phyloP scores from a whole-genome alignment of 306 rosid genomes.

The Parietaria judaica region DNA sequence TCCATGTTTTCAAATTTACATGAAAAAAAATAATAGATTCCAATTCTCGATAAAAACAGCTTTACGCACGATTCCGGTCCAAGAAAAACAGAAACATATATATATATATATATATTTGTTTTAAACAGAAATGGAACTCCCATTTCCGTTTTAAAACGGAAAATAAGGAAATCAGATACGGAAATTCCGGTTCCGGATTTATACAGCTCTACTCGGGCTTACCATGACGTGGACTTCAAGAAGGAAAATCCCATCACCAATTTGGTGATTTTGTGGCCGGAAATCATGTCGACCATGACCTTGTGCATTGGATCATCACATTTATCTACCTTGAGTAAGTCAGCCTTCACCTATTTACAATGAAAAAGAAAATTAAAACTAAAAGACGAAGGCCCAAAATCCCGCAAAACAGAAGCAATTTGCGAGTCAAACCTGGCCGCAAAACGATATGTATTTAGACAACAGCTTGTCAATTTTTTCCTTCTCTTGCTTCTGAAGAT shows the following conservation, averaged over 20 bases:
- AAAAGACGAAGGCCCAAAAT: not conserved
- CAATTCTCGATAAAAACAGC: no score
- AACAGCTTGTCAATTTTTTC: slow-evolving; percentile 49
- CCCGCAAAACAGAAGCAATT: not conserved
- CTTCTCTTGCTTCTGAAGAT: slow-evolving; percentile 41
- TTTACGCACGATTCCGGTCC: no score
- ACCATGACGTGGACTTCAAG: slow-evolving; percentile 58
- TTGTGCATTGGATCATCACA: slow-evolving; percentile 57
- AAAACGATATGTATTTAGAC: slow-evolving; percentile 48
- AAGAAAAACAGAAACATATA: no score
- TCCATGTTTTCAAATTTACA: no score
- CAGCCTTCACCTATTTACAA: slow-evolving; percentile 47
- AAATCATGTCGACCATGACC: slow-evolving; percentile 46
- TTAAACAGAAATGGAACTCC: no score
- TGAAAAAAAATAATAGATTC: no score
- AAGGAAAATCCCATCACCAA: slow-evolving; percentile 67
- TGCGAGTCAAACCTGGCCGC: slow-evolving; percentile 50
- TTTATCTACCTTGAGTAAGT: slow-evolving; percentile 45
- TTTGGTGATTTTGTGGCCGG: slow-evolving; percentile 44
- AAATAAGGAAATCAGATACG: not conserved
- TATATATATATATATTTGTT: no score
- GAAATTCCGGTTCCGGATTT: not conserved
- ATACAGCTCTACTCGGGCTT: not conserved
- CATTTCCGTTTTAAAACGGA: not conserved
- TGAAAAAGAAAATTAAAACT: not conserved